Evolutionary conservation across 2,329 filamentous ascomycete genomes (phyloP).

Genomic region (Hawksworthiomyces lignivorus): DNA sequence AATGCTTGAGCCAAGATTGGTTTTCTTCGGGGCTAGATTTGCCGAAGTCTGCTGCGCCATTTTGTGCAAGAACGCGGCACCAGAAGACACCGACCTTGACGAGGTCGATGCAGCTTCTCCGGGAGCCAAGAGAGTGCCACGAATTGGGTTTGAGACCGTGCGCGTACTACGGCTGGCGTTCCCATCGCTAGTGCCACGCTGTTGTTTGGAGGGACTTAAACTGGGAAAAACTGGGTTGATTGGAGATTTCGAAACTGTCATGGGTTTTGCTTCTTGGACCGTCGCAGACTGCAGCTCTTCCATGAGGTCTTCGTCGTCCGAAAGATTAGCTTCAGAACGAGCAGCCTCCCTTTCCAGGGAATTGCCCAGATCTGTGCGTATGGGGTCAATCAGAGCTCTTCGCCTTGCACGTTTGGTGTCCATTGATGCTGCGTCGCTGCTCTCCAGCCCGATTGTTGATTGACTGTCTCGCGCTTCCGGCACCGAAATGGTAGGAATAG

Average conservation of each 20-base stretch:
- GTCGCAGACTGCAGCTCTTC: conserved; percentile 79
- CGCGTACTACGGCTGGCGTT: conserved; percentile 28
- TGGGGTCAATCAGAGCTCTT: conserved; percentile 41
- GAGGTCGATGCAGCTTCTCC: conserved; percentile 38
- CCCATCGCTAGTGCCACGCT: background rate
- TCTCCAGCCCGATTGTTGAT: conserved; percentile 3
- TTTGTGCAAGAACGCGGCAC: conserved; percentile 48
- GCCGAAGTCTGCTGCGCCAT: conserved; percentile 42
- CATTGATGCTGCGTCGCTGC: conserved; percentile 19
- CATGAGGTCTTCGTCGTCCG: conserved; percentile 74
- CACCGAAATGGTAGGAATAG: conserved; percentile 2
- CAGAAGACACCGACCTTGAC: conserved; percentile 48
- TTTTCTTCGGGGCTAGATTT: conserved; percentile 59
- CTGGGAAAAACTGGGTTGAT: conserved; percentile 54
- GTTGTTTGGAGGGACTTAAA: conserved; percentile 20
- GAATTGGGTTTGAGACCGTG: conserved; percentile 42
- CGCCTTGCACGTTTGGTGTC: conserved; percentile 26
- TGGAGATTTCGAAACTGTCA: conserved; percentile 77
- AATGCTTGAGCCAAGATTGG: conserved; percentile 82
- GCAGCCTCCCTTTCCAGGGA: background rate
- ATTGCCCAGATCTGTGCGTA: conserved; percentile 32
- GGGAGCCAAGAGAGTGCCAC: conserved; percentile 37
- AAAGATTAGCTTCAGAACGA: conserved; percentile 39
- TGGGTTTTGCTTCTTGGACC: conserved; percentile 73
- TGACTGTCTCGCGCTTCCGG: conserved; percentile 6